Evolutionary conservation across 2,329 filamentous ascomycete species (phyloP).

Genomic region (Hyphodiscus sp.): DNA sequence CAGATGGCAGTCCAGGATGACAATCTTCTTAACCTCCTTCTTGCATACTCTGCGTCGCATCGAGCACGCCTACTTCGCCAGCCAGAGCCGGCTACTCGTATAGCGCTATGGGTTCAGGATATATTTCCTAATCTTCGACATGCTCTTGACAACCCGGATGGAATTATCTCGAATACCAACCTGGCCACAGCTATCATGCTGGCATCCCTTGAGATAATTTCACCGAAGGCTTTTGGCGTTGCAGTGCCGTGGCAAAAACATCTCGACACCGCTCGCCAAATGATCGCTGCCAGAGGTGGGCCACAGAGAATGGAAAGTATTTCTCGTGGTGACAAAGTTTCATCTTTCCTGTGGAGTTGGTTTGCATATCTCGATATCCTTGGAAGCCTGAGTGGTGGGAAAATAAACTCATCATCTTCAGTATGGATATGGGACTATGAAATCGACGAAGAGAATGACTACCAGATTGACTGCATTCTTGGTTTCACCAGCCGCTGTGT

Average conservation of each 20-base stretch:
- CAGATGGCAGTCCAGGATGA: constrained; percentile 61
- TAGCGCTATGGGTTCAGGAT: constrained; percentile 73
- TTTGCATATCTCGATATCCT: constrained; percentile 79
- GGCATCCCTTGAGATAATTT: constrained; percentile 75
- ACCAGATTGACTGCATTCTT: constrained; percentile 72
- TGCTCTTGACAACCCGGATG: constrained; percentile 54
- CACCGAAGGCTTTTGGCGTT: constrained; percentile 74
- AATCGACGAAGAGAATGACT: constrained; percentile 51
- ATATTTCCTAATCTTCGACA: constrained; percentile 68
- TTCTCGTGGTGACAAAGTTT: constrained; percentile 49
- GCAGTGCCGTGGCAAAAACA: constrained; percentile 76
- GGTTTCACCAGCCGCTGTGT: constrained; percentile 71
- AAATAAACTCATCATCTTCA: constrained; percentile 17
- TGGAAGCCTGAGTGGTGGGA: constrained; percentile 61
- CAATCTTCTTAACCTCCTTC: constrained; percentile 67
- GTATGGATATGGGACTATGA: constrained; percentile 38
- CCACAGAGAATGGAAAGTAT: constrained; percentile 42
- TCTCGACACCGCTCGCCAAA: constrained; percentile 65
- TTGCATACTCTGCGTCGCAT: constrained; percentile 82
- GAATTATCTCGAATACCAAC: constrained; percentile 64
- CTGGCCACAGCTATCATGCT: constrained; percentile 82
- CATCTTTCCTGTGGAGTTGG: constrained; percentile 75
- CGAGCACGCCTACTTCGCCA: constrained; percentile 68
- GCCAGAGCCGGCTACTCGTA: constrained; percentile 67
- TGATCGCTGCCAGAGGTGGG: constrained; percentile 62